Conservation (phyloP, 495 filamentous ascomycete species). For the Apiosordaria backusii region DNA sequence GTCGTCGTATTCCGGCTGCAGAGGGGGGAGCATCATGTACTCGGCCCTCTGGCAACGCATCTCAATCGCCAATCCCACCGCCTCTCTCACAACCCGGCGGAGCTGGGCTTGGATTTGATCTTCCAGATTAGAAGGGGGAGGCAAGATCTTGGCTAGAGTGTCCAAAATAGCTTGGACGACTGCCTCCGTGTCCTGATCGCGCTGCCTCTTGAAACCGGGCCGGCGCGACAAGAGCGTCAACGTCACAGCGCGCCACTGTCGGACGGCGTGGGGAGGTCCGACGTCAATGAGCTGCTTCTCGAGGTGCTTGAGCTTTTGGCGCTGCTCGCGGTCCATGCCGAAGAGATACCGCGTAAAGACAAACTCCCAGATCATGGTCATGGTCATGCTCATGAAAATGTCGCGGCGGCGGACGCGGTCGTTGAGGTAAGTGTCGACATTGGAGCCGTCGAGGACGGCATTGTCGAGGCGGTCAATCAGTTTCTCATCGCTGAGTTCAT, state of each 20-base stretch:
- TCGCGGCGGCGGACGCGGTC: constrained; percentile 84
- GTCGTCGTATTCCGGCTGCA: constrained; percentile 92
- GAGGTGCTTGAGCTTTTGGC: constrained; percentile 90
- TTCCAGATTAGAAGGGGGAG: constrained; percentile 72
- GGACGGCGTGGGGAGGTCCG: constrained; percentile 74
- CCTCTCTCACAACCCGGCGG: constrained; percentile 74
- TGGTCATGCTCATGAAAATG: constrained; percentile 94
- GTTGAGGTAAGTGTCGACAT: constrained; percentile 77
- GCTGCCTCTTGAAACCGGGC: constrained; percentile 67
- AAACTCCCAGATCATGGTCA: constrained; percentile 98
- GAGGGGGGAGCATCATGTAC: constrained; percentile 93
- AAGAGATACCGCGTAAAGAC: constrained; percentile 97
- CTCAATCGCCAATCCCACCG: constrained; percentile 84
- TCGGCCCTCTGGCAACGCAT: constrained; percentile 96
- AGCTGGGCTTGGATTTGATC: constrained; percentile 72
- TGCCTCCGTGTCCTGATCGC: constrained; percentile 80
- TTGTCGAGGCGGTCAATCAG: constrained; percentile 90
- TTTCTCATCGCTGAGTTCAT: constrained; percentile 80
- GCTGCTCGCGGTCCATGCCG: constrained; percentile 94
- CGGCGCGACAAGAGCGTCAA: constrained; percentile 80
- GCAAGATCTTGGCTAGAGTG: constrained; percentile 73
- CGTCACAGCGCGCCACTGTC: constrained; percentile 94
- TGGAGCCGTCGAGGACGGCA: constrained; percentile 85
- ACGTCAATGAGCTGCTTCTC: constrained; percentile 89
- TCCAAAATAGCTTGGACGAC: constrained; percentile 81